A percentile compares a stretch with the other conserved stretches of the same genome.
phyloP scores from a whole-genome alignment of 2,329 filamentous ascomycete genomes.

The Colletotrichum salicis region DNA sequence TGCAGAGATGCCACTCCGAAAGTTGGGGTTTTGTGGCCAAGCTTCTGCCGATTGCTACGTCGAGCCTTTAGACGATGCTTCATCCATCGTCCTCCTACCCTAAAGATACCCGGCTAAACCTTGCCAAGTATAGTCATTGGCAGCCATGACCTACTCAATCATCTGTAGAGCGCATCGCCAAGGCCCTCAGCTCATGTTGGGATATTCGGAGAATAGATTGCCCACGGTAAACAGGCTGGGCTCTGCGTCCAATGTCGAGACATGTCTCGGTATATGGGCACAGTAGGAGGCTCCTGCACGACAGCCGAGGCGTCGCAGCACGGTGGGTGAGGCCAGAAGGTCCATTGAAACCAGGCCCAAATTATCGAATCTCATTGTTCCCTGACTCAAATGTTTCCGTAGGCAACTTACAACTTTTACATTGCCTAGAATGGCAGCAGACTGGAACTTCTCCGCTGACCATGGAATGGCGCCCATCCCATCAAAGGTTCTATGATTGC shows the following conservation, averaged over 20 bases:
- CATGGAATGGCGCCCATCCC: background rate
- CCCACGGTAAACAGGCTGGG: background rate
- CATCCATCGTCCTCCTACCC: background rate
- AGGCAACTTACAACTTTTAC: background rate
- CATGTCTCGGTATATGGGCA: constrained; percentile 5
- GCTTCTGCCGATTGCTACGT: background rate
- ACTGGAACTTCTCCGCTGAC: background rate
- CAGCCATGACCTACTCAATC: constrained; percentile 2
- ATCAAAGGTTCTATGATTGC: constrained; percentile 1
- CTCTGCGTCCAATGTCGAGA: constrained; percentile 1
- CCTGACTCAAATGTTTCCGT: background rate
- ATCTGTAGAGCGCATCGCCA: background rate
- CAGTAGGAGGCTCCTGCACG: background rate
- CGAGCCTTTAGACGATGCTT: background rate
- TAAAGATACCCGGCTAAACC: constrained; percentile 25
- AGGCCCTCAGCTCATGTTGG: background rate
- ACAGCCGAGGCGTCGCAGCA: background rate
- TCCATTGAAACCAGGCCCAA: background rate
- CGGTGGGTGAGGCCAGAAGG: background rate
- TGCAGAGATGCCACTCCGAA: background rate
- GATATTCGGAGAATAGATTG: constrained; percentile 8
- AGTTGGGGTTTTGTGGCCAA: background rate
- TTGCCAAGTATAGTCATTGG: constrained; percentile 5
- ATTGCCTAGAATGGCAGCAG: background rate
- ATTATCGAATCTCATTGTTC: background rate